phyloP scores from a whole-genome alignment of 2,329 filamentous ascomycete species.

The Juglanconis oblonga region DNA sequence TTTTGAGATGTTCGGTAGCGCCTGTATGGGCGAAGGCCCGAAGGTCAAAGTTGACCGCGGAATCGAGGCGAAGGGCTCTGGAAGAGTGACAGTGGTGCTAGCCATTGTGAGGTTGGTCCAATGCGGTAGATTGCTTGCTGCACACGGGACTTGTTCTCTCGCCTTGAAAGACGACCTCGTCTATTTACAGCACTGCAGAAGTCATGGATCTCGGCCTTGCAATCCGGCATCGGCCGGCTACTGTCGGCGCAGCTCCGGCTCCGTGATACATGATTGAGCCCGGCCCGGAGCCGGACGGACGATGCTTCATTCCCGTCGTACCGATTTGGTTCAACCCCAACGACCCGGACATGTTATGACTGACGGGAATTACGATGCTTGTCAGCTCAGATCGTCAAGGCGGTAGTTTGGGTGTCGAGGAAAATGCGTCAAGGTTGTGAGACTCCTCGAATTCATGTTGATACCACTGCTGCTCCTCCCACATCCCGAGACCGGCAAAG shows the following conservation, averaged over 20 bases:
- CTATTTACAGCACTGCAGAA: not conserved
- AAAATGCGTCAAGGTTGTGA: too few species aligned
- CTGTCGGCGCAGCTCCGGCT: not conserved
- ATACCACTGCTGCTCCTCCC: not conserved
- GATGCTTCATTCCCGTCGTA: too few species aligned
- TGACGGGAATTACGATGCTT: too few species aligned
- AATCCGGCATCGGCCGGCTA: slow-evolving; percentile 19
- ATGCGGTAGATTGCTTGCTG: not conserved
- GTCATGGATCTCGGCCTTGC: not conserved
- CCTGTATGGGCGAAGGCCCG: slow-evolving; percentile 66
- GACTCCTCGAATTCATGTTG: too few species aligned
- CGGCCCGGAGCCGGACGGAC: not conserved
- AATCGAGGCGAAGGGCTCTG: slow-evolving; percentile 61
- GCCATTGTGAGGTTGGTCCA: not conserved
- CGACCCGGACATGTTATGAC: too few species aligned
- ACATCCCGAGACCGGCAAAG: not conserved
- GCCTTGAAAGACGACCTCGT: not conserved
- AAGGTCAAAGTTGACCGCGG: slow-evolving; percentile 61
- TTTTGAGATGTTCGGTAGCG: slow-evolving; percentile 61
- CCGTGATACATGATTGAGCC: not conserved
- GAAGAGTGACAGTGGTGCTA: slow-evolving; percentile 40
- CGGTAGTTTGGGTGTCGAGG: too few species aligned
- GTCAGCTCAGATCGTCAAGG: too few species aligned
- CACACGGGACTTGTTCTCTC: too few species aligned
- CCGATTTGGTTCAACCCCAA: too few species aligned